Percentiles rank a stretch among this genome's conserved stretches.
These are phyloP conservation scores for Sporothrix luriei DNA, from an alignment of 2,329 filamentous ascomycete genomes.

Conservation along the genomic window DNA sequence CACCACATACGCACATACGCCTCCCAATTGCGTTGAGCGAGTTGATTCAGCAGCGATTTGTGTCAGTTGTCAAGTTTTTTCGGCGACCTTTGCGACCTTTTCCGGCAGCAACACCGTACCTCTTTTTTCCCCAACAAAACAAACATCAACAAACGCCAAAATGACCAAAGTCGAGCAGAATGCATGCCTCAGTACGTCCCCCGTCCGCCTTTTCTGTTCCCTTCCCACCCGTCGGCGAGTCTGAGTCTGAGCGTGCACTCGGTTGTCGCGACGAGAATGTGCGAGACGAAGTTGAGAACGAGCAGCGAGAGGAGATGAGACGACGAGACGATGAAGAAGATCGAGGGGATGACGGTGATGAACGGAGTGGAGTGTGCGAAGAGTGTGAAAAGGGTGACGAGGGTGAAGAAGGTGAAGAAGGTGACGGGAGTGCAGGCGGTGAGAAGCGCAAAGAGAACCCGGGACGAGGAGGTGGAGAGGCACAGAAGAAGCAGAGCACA, in stretches of 20 bases:
- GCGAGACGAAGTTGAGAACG: constrained; percentile 37
- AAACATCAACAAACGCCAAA: constrained; percentile 36
- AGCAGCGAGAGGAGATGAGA: constrained; percentile 15
- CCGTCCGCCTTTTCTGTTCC: constrained; percentile 36
- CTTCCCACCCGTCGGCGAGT: constrained; percentile 30
- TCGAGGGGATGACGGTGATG: not conserved
- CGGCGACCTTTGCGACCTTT: not conserved
- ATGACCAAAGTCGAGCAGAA: constrained; percentile 62
- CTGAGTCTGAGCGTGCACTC: constrained; percentile 27
- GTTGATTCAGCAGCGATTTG: not conserved
- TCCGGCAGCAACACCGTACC: too few relatives aligned
- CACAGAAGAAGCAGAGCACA: not conserved
- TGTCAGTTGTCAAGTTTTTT: constrained; percentile 18
- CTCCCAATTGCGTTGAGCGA: not conserved
- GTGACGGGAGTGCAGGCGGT: not conserved
- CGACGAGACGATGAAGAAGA: not conserved
- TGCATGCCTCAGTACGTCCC: constrained; percentile 64
- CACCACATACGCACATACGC: not conserved
- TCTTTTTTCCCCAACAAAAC: not conserved
- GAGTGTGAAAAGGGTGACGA: not conserved
- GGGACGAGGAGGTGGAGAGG: too few relatives aligned
- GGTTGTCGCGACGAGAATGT: constrained; percentile 65
- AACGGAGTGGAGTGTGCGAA: not conserved
- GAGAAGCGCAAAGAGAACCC: not conserved
- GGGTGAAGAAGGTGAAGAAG: not conserved